A percentile compares a stretch with the other conserved stretches of the same genome.
These are phyloP conservation scores for Hemerocallis citrina DNA, from an alignment of 106 monocot species.

Conservation along the genomic window DNA sequence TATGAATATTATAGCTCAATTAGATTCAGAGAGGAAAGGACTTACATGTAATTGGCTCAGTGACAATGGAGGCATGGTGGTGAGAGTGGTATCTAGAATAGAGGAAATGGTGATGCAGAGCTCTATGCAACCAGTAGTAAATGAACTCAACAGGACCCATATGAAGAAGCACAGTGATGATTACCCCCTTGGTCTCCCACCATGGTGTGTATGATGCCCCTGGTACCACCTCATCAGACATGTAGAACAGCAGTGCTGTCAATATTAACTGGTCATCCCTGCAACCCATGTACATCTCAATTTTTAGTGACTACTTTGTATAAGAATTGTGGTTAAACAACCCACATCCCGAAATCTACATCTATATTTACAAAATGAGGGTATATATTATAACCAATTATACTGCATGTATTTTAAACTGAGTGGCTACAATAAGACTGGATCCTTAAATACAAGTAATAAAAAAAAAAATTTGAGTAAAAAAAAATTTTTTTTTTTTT, in stretches of 20 bases:
- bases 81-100: conserved; percentile 53
- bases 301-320: too few relatives aligned
- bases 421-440: too few relatives aligned
- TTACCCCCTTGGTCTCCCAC: conserved; percentile 31
- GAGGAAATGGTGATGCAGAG: conserved; percentile 48
- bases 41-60: conserved; percentile 49
- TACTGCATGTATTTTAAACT: too few relatives aligned
- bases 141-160: conserved; percentile 52
- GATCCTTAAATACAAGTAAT: too few relatives aligned
- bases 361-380: too few relatives aligned
- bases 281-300: not conserved
- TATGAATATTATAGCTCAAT: too few relatives aligned
- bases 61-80: conserved; percentile 52
- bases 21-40: not conserved
- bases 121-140: conserved; percentile 55
- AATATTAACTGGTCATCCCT: conserved; percentile 59
- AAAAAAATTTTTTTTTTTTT: too few relatives aligned
- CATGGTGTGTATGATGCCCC: conserved; percentile 14
- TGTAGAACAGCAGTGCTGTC: conserved; percentile 28
- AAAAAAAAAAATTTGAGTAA: too few relatives aligned
- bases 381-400: too few relatives aligned
- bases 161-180: conserved; percentile 15
- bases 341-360: too few relatives aligned
- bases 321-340: too few relatives aligned
- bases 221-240: conserved; percentile 16